These are phyloP conservation scores for Leucaena leucocephala DNA, from an alignment of 306 rosid genomes.

Conservation along the genomic window DNA sequence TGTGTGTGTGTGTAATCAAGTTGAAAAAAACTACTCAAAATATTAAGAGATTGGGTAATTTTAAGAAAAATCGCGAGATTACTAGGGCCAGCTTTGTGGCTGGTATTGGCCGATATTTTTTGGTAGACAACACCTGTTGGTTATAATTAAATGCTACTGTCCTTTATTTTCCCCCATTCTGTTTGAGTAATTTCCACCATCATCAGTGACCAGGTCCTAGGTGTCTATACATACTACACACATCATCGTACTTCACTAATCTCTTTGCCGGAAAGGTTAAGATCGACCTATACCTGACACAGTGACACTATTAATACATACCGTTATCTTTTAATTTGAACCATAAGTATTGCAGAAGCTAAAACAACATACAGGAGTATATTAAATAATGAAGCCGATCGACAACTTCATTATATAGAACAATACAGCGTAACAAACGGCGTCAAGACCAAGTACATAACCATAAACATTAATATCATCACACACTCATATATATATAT, in stretches of 20 bases:
- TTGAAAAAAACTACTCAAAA: neutral
- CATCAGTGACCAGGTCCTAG: neutral
- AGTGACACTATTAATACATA: neutral
- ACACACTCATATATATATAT: neutral
- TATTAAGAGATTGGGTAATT: neutral
- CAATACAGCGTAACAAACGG: neutral
- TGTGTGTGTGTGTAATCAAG: no score
- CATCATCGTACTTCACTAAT: neutral
- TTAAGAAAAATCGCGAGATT: neutral
- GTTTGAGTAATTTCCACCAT: neutral
- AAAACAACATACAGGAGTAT: neutral
- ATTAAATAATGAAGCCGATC: neutral
- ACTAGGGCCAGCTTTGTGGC: neutral
- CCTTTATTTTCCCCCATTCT: neutral
- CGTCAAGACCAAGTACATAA: neutral
- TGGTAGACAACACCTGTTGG: neutral
- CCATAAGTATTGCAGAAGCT: neutral
- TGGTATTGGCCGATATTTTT: neutral
- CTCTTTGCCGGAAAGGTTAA: neutral
- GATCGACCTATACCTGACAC: neutral
- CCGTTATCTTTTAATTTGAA: neutral
- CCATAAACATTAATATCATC: neutral
- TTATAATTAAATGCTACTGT: neutral
- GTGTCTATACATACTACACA: neutral
- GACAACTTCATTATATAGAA: neutral